Conservation (phyloP, 352 stramenopile genomes). For the Phytophthora pseudosyringae region DNA sequence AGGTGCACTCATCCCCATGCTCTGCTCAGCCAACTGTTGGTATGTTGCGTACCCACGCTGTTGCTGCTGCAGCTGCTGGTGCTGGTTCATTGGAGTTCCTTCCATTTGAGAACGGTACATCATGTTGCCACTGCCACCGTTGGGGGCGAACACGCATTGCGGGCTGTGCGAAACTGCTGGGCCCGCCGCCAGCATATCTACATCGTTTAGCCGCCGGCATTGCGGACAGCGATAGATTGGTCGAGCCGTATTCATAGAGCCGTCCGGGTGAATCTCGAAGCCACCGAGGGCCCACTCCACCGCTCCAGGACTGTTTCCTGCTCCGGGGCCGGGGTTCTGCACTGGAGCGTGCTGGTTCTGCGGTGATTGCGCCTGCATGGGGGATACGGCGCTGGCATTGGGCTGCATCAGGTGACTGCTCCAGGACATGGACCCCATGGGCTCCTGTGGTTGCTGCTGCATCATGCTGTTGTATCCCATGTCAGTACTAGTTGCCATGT, state of each 20-base stretch:
- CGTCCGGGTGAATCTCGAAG: constrained; percentile 82
- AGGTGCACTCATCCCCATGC: constrained; percentile 29
- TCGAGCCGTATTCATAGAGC: constrained; percentile 63
- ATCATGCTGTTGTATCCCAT: constrained; percentile 44
- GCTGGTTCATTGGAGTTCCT: constrained; percentile 42
- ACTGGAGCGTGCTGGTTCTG: constrained; percentile 23
- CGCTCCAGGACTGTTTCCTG: constrained; percentile 27
- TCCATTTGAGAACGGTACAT: constrained; percentile 66
- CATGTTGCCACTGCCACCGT: constrained; percentile 27
- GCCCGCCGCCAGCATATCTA: constrained; percentile 73
- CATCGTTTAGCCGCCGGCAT: constrained; percentile 69
- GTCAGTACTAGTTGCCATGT: constrained; percentile 29
- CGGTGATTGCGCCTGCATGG: constrained; percentile 29
- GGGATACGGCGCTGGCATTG: constrained; percentile 17
- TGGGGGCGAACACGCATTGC: constrained; percentile 58
- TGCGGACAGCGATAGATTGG: constrained; percentile 83
- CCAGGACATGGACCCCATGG: constrained; percentile 51
- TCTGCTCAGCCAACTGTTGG: constrained; percentile 39
- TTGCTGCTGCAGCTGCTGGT: constrained; percentile 50
- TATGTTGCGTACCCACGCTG: constrained; percentile 54
- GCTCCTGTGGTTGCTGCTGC: constrained; percentile 29
- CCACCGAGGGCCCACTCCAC: constrained; percentile 80
- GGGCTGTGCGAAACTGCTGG: constrained; percentile 56
- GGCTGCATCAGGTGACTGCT: constrained; percentile 57
- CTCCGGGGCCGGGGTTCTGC: constrained; percentile 32